Evolutionary conservation across 768 basidiomycete species (phyloP).

Genomic region (Kwoniella bestiolae): DNA sequence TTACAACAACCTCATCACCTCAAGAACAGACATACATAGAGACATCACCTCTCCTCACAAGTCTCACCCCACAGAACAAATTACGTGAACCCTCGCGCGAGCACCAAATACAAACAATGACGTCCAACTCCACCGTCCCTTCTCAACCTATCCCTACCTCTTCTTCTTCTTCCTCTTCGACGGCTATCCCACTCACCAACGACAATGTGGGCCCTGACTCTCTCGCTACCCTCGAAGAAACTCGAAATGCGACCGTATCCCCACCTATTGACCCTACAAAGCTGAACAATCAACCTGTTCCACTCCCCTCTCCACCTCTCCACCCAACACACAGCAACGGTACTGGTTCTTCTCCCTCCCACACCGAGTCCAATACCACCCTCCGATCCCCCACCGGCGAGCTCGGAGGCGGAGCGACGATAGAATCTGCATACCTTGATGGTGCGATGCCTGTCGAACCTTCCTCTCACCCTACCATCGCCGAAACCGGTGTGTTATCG

Average conservation of each 20-base stretch:
- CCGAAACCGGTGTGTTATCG: conserved; percentile 30
- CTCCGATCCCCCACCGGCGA: conserved; percentile 27
- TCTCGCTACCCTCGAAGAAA: conserved; percentile 11
- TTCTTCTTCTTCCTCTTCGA: neutral
- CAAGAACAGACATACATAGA: no score
- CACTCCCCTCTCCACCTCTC: conserved; percentile 26
- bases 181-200: conserved; percentile 7
- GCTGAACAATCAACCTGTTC: conserved; percentile 42
- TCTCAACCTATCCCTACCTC: conserved; percentile 13
- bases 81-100: neutral
- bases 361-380: conserved; percentile 14
- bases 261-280: conserved; percentile 51
- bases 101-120: neutral
- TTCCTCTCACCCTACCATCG: conserved; percentile 33
- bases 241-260: conserved; percentile 22
- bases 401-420: no score
- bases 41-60: no score
- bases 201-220: conserved; percentile 9
- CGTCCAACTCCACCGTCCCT: conserved; percentile 9
- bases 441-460: conserved; percentile 26
- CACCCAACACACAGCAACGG: neutral
- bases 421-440: conserved; percentile 45
- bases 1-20: no score
- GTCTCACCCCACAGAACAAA: no score
- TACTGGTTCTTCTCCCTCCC: neutral